These are phyloP conservation scores for Brassica rapa DNA, from an alignment of 345 rosid species.

Conservation along the genomic window DNA sequence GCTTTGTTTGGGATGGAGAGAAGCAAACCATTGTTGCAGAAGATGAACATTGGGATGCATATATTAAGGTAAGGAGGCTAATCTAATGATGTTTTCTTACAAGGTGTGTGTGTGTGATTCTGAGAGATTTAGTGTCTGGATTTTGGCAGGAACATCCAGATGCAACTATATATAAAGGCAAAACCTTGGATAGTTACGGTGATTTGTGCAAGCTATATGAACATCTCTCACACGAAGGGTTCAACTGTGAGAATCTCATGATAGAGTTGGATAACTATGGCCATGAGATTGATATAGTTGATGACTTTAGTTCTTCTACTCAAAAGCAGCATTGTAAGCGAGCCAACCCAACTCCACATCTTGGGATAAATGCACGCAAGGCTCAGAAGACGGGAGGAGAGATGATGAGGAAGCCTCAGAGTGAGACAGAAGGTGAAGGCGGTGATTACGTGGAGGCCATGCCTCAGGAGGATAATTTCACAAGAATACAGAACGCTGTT, in stretches of 20 bases:
- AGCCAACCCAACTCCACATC: conserved; percentile 15
- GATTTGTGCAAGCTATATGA: conserved; percentile 57
- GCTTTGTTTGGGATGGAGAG: conserved; percentile 66
- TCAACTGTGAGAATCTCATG: conserved; percentile 33
- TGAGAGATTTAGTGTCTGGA: not conserved
- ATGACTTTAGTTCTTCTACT: conserved; percentile 24
- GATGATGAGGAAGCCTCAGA: conserved; percentile 33
- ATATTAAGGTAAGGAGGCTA: conserved; percentile 50
- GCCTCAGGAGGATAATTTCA: conserved; percentile 20
- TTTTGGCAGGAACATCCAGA: conserved; percentile 66
- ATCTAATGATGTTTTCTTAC: not conserved
- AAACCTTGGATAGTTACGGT: conserved; percentile 45
- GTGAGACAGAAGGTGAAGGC: conserved; percentile 35
- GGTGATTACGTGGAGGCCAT: not conserved
- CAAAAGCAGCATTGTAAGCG: conserved; percentile 53
- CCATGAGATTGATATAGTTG: conserved; percentile 39
- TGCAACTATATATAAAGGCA: conserved; percentile 54
- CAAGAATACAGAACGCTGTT: conserved; percentile 49
- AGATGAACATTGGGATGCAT: conserved; percentile 60
- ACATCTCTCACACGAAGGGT: conserved; percentile 39
- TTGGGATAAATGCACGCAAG: conserved; percentile 39
- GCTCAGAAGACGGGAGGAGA: conserved; percentile 47
- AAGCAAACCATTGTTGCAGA: conserved; percentile 55
- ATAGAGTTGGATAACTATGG: conserved; percentile 35
- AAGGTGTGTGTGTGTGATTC: not conserved